Evolutionary conservation across 805 yeast species (phyloP), one percentile per base, ranked within the genome.

Genomic region (Wickerhamiella azyma): DNA sequence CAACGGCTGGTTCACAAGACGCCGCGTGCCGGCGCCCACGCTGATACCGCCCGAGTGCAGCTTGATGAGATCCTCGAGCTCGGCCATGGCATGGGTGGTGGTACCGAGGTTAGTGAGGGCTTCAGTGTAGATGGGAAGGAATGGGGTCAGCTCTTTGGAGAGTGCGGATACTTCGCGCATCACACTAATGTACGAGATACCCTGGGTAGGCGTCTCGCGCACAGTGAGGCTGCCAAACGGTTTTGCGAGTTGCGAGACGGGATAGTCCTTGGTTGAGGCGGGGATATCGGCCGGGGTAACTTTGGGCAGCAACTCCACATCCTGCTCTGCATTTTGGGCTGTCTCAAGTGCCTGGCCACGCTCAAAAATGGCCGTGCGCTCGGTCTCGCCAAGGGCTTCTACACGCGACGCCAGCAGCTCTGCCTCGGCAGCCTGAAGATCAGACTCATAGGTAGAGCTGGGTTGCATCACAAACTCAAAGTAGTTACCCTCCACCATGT

Each of bases 31-130:
- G 3, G 53, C 50, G 17, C 74, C 68, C n/a, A 86, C 73, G 4
- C 77, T 67, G 16, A 92, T 61, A 0, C 96, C 96, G 21, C 97
- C 97, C 0, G 97, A 86, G 47, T 72, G 70, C 42, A 79, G 67
- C 57, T 81, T 84, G 53, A 92, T 86, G 39, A 79, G 77, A 53
- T 88, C 86, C 58, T 89, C 97, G 48, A 92, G 71, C 32, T 79
- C 81, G 18, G 85, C 82, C 74, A 84, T 84, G 0, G 80, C 59
- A 48, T 80, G 77, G 8, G 62, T 56, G 7, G 66, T 59, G 1
- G 98, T 89, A n/a, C 98, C 98, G 51, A 92, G 68, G 58, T 79
- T 85, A 2, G 94, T 81, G 50, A 92, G 66, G 40, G 94, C 81
- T 26, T 79, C 81, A 9, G 81, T 68, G 64, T 83, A 92, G 39